Evolutionary conservation across 257 asterid genomes (phyloP).

Genomic region (Nicotiana benthamiana): DNA sequence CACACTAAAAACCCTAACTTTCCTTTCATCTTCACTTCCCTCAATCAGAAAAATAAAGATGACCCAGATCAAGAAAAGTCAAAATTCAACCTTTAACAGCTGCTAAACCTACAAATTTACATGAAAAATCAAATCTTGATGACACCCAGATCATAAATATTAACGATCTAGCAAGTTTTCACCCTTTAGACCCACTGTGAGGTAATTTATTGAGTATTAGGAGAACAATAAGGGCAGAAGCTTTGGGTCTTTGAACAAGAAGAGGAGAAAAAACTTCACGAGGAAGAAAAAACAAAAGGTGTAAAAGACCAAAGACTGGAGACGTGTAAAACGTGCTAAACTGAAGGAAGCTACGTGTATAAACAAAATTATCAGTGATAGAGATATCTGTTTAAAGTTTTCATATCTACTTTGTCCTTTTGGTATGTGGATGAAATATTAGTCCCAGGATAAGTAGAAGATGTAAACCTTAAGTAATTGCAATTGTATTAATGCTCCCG

Average conservation of each 20-base stretch:
- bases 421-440: not conserved
- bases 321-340: not conserved
- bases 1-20: conserved; percentile 28
- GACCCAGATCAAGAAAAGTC: conserved; percentile 2
- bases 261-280: not conserved
- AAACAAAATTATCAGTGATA: not conserved
- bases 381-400: not conserved
- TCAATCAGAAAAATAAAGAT: not conserved
- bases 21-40: conserved; percentile 36
- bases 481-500: not conserved
- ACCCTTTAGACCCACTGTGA: not conserved
- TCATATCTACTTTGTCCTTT: not conserved
- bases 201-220: not conserved
- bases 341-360: not conserved
- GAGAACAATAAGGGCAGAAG: not conserved
- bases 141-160: not conserved
- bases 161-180: not conserved
- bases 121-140: not conserved
- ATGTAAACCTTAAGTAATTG: too few relatives aligned
- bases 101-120: not conserved
- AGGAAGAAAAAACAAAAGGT: not conserved
- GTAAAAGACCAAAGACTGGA: not conserved
- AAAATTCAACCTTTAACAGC: not conserved
- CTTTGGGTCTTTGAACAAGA: not conserved
- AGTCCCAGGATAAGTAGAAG: not conserved